These are phyloP conservation scores for Suhomyces bokatorum DNA, from an alignment of 1,139 yeast genomes.

Conservation along the genomic window DNA sequence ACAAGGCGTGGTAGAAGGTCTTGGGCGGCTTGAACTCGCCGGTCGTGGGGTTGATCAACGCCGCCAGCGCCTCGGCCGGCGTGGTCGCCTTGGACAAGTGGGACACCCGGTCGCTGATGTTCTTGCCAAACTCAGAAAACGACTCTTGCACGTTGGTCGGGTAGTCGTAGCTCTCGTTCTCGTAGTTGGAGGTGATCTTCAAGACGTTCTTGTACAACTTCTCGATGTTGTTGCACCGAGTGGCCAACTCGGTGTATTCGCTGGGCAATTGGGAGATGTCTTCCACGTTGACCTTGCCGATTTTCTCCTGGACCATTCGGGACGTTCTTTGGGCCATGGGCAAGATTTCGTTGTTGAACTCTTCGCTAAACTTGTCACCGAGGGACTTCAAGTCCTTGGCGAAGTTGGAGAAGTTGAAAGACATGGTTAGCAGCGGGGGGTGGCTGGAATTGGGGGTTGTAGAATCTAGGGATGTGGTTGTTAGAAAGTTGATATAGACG, in stretches of 20 bases:
- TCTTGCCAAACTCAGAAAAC: constrained; percentile 70
- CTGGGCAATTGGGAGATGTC: constrained; percentile 82
- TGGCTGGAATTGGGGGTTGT: neutral
- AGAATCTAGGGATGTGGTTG: neutral
- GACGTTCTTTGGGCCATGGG: constrained; percentile 83
- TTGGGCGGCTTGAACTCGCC: constrained; percentile 67
- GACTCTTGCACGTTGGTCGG: constrained; percentile 79
- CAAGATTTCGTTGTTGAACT: constrained; percentile 48
- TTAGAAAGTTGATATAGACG: neutral
- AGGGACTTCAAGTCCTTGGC: constrained; percentile 43
- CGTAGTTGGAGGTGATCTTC: constrained; percentile 70
- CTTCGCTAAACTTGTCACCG: constrained; percentile 41
- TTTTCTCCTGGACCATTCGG: constrained; percentile 73
- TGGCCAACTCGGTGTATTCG: constrained; percentile 76
- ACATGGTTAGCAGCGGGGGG: constrained; percentile 25
- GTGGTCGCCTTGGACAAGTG: constrained; percentile 74
- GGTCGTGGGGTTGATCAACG: constrained; percentile 56
- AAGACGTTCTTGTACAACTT: constrained; percentile 70
- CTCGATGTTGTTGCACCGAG: constrained; percentile 73
- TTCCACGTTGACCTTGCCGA: constrained; percentile 68
- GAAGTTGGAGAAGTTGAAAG: constrained; percentile 46
- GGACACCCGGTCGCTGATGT: constrained; percentile 63
- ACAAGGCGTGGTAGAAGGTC: constrained; percentile 81
- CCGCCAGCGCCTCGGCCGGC: constrained; percentile 82
- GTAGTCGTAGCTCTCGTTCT: constrained; percentile 79